A percentile compares a stretch with the other conserved stretches of the same genome.
phyloP scores from a whole-genome alignment of 2,329 filamentous ascomycete genomes.

The Rugonectria rugulosa region DNA sequence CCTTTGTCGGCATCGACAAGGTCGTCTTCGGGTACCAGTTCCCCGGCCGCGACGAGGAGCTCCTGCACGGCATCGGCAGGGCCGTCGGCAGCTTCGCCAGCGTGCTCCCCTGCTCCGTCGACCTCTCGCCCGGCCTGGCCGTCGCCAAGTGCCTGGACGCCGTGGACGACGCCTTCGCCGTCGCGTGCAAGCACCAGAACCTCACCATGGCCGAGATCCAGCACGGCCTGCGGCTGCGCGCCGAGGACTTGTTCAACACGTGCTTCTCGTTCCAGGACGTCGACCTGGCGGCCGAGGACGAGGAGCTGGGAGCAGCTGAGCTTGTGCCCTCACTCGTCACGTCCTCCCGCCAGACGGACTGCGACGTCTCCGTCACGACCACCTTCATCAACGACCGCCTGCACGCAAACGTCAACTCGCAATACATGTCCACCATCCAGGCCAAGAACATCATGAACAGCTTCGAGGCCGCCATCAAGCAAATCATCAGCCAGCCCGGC shows the following conservation, averaged over 20 bases:
- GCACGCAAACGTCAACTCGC: conserved; percentile 53
- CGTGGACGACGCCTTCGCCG: conserved; percentile 41
- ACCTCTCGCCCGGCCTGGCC: conserved; percentile 43
- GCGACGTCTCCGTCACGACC: conserved; percentile 55
- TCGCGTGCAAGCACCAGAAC: conserved; percentile 48
- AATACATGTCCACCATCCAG: conserved; percentile 52
- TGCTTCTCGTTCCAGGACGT: conserved; percentile 57
- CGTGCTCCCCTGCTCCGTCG: conserved; percentile 44
- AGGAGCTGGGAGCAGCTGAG: background rate
- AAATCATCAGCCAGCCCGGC: conserved; percentile 52
- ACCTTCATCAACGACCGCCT: conserved; percentile 52
- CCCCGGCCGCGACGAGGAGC: conserved; percentile 52
- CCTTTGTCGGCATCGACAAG: conserved; percentile 59
- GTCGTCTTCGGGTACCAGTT: conserved; percentile 64
- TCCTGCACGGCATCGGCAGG: conserved; percentile 49
- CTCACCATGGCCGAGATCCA: conserved; percentile 56
- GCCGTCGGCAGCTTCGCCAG: conserved; percentile 58
- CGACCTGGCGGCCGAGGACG: conserved; percentile 21
- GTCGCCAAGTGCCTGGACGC: conserved; percentile 43
- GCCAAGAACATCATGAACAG: conserved; percentile 57
- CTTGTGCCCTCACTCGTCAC: conserved; percentile 26
- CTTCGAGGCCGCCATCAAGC: conserved; percentile 60
- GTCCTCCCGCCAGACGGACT: conserved; percentile 50
- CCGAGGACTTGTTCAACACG: conserved; percentile 58
- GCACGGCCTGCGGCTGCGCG: conserved; percentile 53